These are phyloP conservation scores for Penicillium cinerascens DNA, from an alignment of 495 filamentous ascomycete species.

Conservation along the genomic window DNA sequence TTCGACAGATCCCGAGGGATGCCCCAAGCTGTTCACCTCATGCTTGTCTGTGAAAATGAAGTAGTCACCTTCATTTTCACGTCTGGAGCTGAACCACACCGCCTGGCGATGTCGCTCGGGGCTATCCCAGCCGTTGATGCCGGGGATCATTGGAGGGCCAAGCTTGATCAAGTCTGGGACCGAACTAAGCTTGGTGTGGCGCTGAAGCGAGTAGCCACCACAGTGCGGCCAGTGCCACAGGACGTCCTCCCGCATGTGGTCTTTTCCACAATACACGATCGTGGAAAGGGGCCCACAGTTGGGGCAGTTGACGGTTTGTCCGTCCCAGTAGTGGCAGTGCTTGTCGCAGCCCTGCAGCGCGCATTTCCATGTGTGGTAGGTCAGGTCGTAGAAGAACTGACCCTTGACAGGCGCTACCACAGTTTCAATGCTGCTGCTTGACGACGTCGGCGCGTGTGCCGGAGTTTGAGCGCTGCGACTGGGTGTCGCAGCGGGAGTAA, in stretches of 20 bases:
- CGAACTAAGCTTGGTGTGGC: slow-evolving; percentile 13
- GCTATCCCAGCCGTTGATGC: slow-evolving; percentile 24
- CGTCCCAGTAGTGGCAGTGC: slow-evolving; percentile 53
- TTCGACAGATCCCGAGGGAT: neutral
- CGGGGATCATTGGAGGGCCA: slow-evolving; percentile 28
- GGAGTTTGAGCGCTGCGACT: no score
- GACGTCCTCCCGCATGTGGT: slow-evolving; percentile 36
- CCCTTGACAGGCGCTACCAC: neutral
- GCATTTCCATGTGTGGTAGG: slow-evolving; percentile 26
- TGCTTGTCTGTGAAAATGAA: slow-evolving; percentile 37
- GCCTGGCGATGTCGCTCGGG: slow-evolving; percentile 39
- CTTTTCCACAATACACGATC: slow-evolving; percentile 38
- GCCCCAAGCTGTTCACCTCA: neutral
- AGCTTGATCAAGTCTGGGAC: slow-evolving; percentile 15
- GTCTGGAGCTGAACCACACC: slow-evolving; percentile 24
- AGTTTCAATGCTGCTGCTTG: no score
- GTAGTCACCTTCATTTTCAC: slow-evolving; percentile 29
- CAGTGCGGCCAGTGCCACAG: slow-evolving; percentile 35
- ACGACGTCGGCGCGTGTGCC: no score
- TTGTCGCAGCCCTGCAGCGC: slow-evolving; percentile 28
- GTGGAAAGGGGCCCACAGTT: slow-evolving; percentile 42
- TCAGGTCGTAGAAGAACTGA: slow-evolving; percentile 29
- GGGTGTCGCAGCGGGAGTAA: no score
- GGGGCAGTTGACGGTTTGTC: slow-evolving; percentile 35
- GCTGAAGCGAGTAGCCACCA: slow-evolving; percentile 14